Evolutionary conservation across 129 eudicot genomes (phyloP).

Genomic region (Dittrichia graveolens): DNA sequence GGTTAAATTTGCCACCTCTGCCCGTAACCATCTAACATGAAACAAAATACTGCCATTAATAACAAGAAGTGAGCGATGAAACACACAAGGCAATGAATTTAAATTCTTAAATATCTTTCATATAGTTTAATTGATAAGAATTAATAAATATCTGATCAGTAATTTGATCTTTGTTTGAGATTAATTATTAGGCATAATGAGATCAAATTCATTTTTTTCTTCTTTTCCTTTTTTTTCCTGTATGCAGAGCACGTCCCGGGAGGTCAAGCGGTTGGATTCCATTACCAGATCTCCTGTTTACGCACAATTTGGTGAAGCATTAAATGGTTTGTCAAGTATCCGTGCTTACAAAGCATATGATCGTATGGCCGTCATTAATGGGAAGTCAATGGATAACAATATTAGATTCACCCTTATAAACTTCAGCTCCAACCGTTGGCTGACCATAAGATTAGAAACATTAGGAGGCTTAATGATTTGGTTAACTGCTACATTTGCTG

Average conservation of each 20-base stretch:
- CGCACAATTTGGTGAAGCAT: slow-evolving; percentile 94
- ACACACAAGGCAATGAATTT: not conserved
- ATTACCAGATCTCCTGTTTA: slow-evolving; percentile 86
- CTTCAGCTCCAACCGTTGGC: slow-evolving; percentile 92
- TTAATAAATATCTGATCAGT: not conserved
- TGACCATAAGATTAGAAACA: slow-evolving; percentile 74
- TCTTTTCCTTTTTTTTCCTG: no score
- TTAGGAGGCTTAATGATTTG: slow-evolving; percentile 96
- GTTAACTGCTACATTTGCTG: slow-evolving; percentile 94
- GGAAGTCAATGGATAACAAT: slow-evolving; percentile 86
- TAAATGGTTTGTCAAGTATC: slow-evolving; percentile 81
- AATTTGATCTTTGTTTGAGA: not conserved
- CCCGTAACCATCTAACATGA: not conserved
- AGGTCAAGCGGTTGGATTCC: slow-evolving; percentile 94
- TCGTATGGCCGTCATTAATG: slow-evolving; percentile 77
- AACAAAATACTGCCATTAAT: not conserved
- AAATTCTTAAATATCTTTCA: slow-evolving; percentile 17
- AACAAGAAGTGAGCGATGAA: not conserved
- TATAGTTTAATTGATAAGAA: not conserved
- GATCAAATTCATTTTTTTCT: slow-evolving; percentile 7
- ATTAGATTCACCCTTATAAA: slow-evolving; percentile 77
- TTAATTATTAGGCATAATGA: slow-evolving; percentile 15
- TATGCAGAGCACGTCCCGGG: slow-evolving; percentile 94
- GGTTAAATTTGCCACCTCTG: not conserved
- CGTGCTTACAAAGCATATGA: slow-evolving; percentile 96